Percentiles rank a stretch among this genome's conserved stretches.
Conservation (phyloP, 805 yeast genomes). For the Dipodascopsis tothii region DNA sequence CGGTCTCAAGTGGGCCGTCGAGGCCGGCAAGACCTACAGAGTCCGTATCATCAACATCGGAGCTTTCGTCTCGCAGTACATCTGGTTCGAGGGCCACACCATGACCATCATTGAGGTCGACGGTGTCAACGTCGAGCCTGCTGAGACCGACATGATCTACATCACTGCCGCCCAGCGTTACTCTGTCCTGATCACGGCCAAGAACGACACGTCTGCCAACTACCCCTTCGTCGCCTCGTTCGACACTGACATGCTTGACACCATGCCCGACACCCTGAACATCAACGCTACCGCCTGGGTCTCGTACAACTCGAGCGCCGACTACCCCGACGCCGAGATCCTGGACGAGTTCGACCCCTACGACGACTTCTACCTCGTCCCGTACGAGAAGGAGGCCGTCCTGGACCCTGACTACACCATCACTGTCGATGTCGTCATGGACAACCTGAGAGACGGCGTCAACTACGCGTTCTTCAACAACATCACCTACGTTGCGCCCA, state of each 20-base stretch:
- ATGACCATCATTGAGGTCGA: conserved; percentile 86
- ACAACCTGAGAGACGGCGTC: conserved; percentile 74
- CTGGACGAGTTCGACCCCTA: conserved; percentile 41
- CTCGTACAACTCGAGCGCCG: conserved; percentile 46
- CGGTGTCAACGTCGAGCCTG: conserved; percentile 76
- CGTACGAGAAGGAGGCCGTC: conserved; percentile 48
- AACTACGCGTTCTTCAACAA: conserved; percentile 97
- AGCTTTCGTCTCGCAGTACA: conserved; percentile 83
- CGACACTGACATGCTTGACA: conserved; percentile 79
- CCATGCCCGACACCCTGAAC: conserved; percentile 52
- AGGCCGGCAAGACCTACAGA: conserved; percentile 80
- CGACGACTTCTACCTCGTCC: conserved; percentile 75
- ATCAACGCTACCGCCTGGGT: conserved; percentile 72
- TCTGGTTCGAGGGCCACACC: conserved; percentile 81
- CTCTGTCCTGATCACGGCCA: conserved; percentile 69
- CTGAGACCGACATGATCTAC: conserved; percentile 61
- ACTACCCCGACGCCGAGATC: conserved; percentile 37
- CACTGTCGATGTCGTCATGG: conserved; percentile 72
- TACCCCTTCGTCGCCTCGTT: conserved; percentile 76
- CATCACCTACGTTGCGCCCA: conserved; percentile 67
- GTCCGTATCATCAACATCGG: conserved; percentile 78
- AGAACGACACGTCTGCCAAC: conserved; percentile 51
- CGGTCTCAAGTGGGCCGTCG: conserved; percentile 66
- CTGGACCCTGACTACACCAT: conserved; percentile 64
- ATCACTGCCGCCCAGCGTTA: conserved; percentile 90